These are phyloP conservation scores for Tuber melanosporum DNA, from an alignment of 495 filamentous ascomycete genomes.

Conservation along the genomic window DNA sequence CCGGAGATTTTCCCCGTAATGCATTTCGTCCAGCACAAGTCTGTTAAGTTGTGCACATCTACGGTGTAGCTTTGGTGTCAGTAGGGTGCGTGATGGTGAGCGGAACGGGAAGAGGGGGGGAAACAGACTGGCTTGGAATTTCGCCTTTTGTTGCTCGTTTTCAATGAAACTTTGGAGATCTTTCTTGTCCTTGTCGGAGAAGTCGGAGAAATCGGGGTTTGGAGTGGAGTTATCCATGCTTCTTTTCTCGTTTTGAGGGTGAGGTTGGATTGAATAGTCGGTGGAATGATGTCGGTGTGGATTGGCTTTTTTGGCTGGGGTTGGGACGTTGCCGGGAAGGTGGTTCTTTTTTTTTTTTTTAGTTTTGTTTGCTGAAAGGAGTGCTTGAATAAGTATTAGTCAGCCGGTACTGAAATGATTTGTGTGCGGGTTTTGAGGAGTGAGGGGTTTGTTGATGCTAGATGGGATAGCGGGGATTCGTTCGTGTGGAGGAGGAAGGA, in stretches of 20 bases:
- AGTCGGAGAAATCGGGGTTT: conserved; percentile 58
- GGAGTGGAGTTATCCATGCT: conserved; percentile 34
- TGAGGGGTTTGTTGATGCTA: too few relatives aligned
- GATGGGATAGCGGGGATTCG: too few relatives aligned
- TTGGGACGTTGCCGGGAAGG: not conserved
- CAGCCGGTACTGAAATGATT: not conserved
- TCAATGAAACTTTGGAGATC: conserved; percentile 76
- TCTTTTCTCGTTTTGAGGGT: not conserved
- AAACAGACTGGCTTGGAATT: conserved; percentile 69
- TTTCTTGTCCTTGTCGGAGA: conserved; percentile 73
- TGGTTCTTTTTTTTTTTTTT: not conserved
- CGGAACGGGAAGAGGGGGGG: not conserved
- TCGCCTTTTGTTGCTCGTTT: conserved; percentile 73
- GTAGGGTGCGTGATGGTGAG: conserved; percentile 11
- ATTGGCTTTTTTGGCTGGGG: not conserved
- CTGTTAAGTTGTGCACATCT: conserved; percentile 78
- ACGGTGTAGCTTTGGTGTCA: conserved; percentile 11
- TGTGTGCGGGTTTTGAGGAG: not conserved
- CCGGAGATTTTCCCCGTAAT: conserved; percentile 56
- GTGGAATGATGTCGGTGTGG: not conserved
- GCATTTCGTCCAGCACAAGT: conserved; percentile 92
- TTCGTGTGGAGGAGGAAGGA: too few relatives aligned
- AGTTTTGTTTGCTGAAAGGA: not conserved
- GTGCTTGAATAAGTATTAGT: not conserved
- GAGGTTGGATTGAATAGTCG: not conserved